These are phyloP conservation scores for Sporothrix inflata DNA, from an alignment of 2,329 filamentous ascomycete species.

Conservation along the genomic window DNA sequence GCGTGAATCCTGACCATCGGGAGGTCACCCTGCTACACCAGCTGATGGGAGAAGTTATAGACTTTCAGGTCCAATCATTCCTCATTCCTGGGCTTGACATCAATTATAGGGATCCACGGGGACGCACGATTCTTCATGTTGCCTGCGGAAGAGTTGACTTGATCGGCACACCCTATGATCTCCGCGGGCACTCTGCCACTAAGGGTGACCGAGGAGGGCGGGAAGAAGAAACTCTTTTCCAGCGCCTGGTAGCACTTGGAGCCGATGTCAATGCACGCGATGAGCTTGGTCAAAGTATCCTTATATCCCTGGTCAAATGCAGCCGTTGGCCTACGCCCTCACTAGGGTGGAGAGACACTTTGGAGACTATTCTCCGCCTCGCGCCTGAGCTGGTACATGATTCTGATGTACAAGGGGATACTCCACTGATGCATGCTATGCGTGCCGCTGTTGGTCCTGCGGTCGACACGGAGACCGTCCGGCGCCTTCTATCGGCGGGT, in stretches of 20 bases:
- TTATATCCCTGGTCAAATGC: neutral
- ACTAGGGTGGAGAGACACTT: neutral
- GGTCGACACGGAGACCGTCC: conserved; percentile 4
- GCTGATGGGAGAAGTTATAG: too few relatives aligned
- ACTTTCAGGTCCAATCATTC: too few relatives aligned
- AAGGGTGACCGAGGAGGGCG: too few relatives aligned
- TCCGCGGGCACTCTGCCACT: too few relatives aligned
- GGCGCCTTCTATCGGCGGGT: neutral
- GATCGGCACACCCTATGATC: too few relatives aligned
- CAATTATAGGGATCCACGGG: too few relatives aligned
- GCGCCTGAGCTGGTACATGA: neutral
- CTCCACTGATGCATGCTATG: neutral
- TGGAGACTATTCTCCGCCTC: neutral
- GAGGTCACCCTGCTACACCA: too few relatives aligned
- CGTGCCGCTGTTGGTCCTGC: conserved; percentile 4
- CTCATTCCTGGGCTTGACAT: too few relatives aligned
- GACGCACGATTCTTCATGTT: too few relatives aligned
- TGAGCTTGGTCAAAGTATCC: neutral
- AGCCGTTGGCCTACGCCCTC: neutral
- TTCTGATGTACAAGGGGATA: neutral
- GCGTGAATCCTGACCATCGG: too few relatives aligned
- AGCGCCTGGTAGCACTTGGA: neutral
- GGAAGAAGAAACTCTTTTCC: neutral
- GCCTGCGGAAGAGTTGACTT: too few relatives aligned
- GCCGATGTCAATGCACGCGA: neutral